Evolutionary conservation across 169 alveolate genomes (phyloP), one percentile per base, ranked within the genome.

Genomic region (Plasmodium vivax): DNA sequence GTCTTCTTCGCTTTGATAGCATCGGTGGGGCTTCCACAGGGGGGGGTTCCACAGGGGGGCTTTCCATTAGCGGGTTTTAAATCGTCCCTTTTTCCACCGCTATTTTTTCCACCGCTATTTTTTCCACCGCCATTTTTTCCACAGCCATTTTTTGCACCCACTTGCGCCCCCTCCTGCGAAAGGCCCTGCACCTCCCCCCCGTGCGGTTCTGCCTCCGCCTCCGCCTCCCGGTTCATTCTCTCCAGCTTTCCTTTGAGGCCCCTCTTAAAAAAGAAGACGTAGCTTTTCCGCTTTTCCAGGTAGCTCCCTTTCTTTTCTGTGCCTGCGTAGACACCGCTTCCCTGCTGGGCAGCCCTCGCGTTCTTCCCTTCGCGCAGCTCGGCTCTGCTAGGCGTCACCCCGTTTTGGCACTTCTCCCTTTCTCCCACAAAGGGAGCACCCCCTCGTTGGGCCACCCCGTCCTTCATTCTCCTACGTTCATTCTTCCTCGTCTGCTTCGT

Each of bases 251-350:
- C 73, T 34, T 87, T 87, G 45, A 87, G 34, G 23, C 80, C 85
- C 19, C 34, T 87, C 30, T 87, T 87, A 54, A 85, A 75, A 77
- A 77, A 87, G 56, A 14, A 75, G 23, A 54, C 43, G 38, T 38
- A 75, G 19, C 71, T 34, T 87, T 87, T 87, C 34, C 82, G 80
- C 45, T 87, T 54, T 32, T 87, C 85, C 68, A 77, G 41, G 32
- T 75, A 32, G 54, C 68, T 87, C 4, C 36, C 34, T 19, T 75
- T 74, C 5, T 19, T 32, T 10, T 32, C 58, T 16, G 32, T 6
- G n/a, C 74, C n/a, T 6, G 74, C 16, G 74, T 58, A 58, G 8
- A 58, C 54, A 36, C 4, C 47, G 51, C 73, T 19, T 10, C 72
- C 38, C n/a, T 83, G 23, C 5, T 36, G 16, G 3, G 75, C 68